Evolutionary conservation across 1,284 basidiomycete genomes (phyloP).

Genomic region (Puccinia triticina): DNA sequence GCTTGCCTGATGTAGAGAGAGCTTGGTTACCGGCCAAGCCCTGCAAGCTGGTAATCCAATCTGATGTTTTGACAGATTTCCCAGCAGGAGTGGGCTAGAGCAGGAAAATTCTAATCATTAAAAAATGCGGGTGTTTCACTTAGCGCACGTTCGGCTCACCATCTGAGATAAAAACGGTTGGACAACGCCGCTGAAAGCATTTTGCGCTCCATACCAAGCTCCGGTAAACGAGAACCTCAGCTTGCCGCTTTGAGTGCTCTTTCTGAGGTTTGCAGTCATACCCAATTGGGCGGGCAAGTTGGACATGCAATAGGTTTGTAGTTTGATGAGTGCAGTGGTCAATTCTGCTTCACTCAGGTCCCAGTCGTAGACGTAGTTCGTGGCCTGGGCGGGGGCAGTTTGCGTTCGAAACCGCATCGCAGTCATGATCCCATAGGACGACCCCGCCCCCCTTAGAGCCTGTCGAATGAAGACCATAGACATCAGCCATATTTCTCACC

Average conservation of each 20-base stretch:
- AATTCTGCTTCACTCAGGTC: constrained; percentile 7
- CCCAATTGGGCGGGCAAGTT: constrained; percentile 24
- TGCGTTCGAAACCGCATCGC: constrained; percentile 15
- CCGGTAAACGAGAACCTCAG: constrained; percentile 3
- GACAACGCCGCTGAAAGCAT: constrained; percentile 8
- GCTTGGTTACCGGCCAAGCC: constrained; percentile 14
- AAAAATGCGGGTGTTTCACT: background rate
- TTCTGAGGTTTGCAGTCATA: constrained; percentile 10
- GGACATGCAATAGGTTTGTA: constrained; percentile 24
- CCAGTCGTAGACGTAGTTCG: constrained; percentile 34
- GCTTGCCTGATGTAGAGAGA: constrained; percentile 9
- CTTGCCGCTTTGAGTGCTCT: background rate
- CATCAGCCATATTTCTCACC: background rate
- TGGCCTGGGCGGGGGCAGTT: constrained; percentile 9
- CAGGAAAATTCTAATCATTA: background rate
- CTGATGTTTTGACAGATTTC: background rate
- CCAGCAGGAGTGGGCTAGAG: constrained; percentile 9
- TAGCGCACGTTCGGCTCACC: background rate
- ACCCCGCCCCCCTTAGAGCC: constrained; percentile 41
- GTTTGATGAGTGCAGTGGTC: background rate
- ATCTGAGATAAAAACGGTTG: constrained; percentile 26
- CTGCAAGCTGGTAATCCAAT: constrained; percentile 34
- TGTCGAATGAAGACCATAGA: background rate
- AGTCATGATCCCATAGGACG: constrained; percentile 39
- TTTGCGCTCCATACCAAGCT: constrained; percentile 23